Evolutionary conservation across 805 yeast genomes (phyloP).

Genomic region (Candida tallmaniae): DNA sequence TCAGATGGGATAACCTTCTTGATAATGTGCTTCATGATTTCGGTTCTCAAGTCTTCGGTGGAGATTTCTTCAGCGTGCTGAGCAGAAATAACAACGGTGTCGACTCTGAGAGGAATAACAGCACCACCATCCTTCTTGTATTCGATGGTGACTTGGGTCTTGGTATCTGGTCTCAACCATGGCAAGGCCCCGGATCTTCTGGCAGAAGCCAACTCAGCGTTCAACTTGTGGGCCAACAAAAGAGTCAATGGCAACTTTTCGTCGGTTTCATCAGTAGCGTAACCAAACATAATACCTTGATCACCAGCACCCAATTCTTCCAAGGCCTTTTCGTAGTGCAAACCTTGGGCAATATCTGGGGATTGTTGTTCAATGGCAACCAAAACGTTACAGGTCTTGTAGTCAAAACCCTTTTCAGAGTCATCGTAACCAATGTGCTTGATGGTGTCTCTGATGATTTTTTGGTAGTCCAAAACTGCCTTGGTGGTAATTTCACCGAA

Average conservation of each 20-base stretch:
- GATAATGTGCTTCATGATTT: constrained; percentile 74
- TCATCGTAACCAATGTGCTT: constrained; percentile 97
- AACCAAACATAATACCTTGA: constrained; percentile 99
- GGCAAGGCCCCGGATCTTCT: constrained; percentile 92
- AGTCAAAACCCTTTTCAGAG: constrained; percentile 95
- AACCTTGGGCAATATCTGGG: constrained; percentile 98
- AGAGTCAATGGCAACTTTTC: constrained; percentile 95
- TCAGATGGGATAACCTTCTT: constrained; percentile 90
- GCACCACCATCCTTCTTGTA: constrained; percentile 94
- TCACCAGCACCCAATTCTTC: constrained; percentile 99
- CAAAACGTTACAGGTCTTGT: constrained; percentile 97
- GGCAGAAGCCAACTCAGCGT: constrained; percentile 94
- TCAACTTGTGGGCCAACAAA: constrained; percentile 89
- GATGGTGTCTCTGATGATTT: constrained; percentile 96
- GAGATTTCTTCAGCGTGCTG: constrained; percentile 97
- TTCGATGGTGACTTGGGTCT: constrained; percentile 98
- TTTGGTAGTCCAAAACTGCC: constrained; percentile 93
- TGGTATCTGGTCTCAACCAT: constrained; percentile 99
- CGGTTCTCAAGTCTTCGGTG: constrained; percentile 84
- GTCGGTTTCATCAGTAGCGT: constrained; percentile 98
- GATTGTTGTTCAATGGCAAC: constrained; percentile 99
- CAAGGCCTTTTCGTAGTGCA: constrained; percentile 90
- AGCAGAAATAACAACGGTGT: constrained; percentile 94
- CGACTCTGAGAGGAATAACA: constrained; percentile 92
- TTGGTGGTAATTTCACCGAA: constrained; percentile 99